Percentiles rank a stretch among this genome's conserved stretches.
These are phyloP conservation scores for Podosphaera fusca DNA, from an alignment of 2,329 filamentous ascomycete species.

Conservation along the genomic window DNA sequence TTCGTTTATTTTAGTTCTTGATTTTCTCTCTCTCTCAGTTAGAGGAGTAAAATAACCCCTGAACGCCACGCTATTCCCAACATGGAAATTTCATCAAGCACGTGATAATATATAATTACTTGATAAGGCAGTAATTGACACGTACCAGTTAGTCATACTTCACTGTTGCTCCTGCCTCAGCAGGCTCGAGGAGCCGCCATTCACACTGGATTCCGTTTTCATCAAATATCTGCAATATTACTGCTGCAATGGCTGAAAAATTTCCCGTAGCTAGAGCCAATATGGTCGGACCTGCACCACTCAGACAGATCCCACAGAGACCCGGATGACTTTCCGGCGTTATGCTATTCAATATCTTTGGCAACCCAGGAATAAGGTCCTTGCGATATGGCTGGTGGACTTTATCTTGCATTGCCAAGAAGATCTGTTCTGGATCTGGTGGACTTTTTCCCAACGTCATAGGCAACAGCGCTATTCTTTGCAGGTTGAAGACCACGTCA, in stretches of 20 bases:
- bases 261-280: constrained; percentile 75
- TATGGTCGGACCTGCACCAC: constrained; percentile 85
- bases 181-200: constrained; percentile 76
- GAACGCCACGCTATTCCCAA: no score
- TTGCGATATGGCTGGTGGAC: constrained; percentile 93
- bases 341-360: constrained; percentile 74
- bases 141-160: constrained; percentile 9
- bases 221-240: constrained; percentile 54
- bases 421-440: constrained; percentile 81
- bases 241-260: constrained; percentile 65
- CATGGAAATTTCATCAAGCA: no score
- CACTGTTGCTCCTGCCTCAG: constrained; percentile 33
- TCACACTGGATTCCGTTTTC: constrained; percentile 52
- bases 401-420: constrained; percentile 96
- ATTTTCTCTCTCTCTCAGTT: no score
- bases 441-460: constrained; percentile 76
- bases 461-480: constrained; percentile 75
- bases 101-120: no score
- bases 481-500: constrained; percentile 83
- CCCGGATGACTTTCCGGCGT: constrained; percentile 71
- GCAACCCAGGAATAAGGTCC: constrained; percentile 72
- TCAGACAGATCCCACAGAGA: constrained; percentile 80
- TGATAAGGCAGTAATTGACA: no score
- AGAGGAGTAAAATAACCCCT: no score
- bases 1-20: no score